Base-by-base conservation (phyloP, 2,329 filamentous ascomycete species). In the Helotiales sp. region DNA sequence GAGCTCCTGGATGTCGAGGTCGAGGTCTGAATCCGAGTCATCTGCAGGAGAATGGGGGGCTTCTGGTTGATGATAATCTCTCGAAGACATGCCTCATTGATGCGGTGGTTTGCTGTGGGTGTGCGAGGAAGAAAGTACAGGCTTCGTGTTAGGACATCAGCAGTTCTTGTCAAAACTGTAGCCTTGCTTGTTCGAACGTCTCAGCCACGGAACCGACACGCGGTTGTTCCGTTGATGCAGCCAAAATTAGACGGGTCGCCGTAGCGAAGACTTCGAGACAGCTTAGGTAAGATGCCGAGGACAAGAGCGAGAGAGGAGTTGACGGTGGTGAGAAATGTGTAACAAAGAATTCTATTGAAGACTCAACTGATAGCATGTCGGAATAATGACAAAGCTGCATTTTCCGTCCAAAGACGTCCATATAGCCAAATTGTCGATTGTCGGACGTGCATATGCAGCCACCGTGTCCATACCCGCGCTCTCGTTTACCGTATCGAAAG, bases 1-100 rank as follows among this genome's bases (percentile, higher is more conserved):
- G 65, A 95, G 85, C 78, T 93, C 90, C 69, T 91, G 82, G 66
- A 91, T 81, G 67, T 93, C 88, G 68, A 95, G 79, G 62, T 90
- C 87, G 66, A 88, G 83, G 71, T 93, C 77, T 50, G 87, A 90
- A 72, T 93, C 89, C 71, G 87, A 90, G 71, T 92, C 88, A 74
- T 86, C 79, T 68, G 78, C 74, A 60, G 81, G 81, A 59, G 82
- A 84, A 74, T 88, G 85, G 74, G 86, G 86, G 69, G 67, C 65
- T 66, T 71, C 66, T 67, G 68, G 62, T 49, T 68, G 66, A 66
- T 69, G 67, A 58, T 67, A 67, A 49, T 63, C 60, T 63, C 65
- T 70, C 64, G 71, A 70, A 58, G 71, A 71, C 71, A 72, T 72
- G 65, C 69, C 70, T 71, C 69, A 71, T 71, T 66, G 67, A 70